Evolutionary conservation across 2,329 filamentous ascomycete species (phyloP).

Genomic region (Alternaria triticimaculans): DNA sequence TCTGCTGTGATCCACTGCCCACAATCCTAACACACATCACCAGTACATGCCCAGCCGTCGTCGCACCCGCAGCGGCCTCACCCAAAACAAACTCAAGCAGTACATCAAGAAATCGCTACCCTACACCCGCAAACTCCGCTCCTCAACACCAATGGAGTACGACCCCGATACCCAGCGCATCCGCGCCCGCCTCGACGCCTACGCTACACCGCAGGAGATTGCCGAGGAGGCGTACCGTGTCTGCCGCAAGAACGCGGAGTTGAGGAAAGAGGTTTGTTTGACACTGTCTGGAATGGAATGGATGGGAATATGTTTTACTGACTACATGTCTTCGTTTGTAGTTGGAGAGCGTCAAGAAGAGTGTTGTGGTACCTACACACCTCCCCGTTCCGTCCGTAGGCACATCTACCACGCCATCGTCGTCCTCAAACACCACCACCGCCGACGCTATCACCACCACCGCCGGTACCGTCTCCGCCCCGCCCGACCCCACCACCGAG

Average conservation of each 20-base stretch:
- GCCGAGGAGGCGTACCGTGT: background rate
- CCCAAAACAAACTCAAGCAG: background rate
- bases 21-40: background rate
- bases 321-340: background rate
- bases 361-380: background rate
- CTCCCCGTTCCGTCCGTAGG: fast-evolving
- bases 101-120: background rate
- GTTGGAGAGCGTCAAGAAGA: background rate
- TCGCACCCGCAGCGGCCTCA: background rate
- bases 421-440: background rate
- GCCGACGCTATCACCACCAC: background rate
- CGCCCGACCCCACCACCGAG: no score
- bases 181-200: background rate
- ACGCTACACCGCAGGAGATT: background rate
- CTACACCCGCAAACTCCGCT: background rate
- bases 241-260: background rate
- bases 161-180: background rate
- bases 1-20: background rate
- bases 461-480: background rate
- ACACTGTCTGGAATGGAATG: background rate
- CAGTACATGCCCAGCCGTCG: background rate
- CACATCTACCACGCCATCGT: background rate
- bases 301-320: background rate
- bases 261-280: background rate
- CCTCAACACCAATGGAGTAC: background rate